phyloP scores from a whole-genome alignment of 306 rosid species.

The Pyrus communis region DNA sequence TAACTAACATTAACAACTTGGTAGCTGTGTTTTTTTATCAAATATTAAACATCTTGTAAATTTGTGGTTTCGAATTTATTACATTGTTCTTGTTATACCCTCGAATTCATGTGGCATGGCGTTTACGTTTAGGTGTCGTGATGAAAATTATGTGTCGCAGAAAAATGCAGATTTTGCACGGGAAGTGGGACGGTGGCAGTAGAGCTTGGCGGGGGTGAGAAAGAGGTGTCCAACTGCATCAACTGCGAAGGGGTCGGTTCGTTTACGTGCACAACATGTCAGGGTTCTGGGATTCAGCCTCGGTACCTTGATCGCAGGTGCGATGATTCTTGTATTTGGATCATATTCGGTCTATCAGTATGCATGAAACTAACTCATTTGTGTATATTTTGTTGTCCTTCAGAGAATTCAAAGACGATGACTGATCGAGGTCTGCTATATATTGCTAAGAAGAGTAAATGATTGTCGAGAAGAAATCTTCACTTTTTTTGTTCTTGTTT shows the following conservation, averaged over 20 bases:
- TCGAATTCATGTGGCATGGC: neutral
- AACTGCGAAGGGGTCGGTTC: slow-evolving; percentile 87
- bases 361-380: neutral
- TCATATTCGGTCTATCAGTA: neutral
- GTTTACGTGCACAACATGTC: slow-evolving; percentile 91
- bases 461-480: too few relatives aligned
- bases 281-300: slow-evolving; percentile 96
- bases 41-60: too few relatives aligned
- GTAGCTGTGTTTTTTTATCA: too few relatives aligned
- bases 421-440: slow-evolving; percentile 22
- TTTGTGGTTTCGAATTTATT: too few relatives aligned
- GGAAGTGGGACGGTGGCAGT: slow-evolving; percentile 69
- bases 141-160: slow-evolving; percentile 24
- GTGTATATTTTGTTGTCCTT: slow-evolving; percentile 16
- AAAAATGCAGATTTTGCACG: slow-evolving; percentile 83
- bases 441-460: too few relatives aligned
- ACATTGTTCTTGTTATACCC: too few relatives aligned
- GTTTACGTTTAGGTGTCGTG: neutral
- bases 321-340: neutral
- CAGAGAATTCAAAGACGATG: slow-evolving; percentile 95
- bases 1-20: too few relatives aligned
- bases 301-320: slow-evolving; percentile 97
- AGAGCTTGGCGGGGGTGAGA: slow-evolving; percentile 75
- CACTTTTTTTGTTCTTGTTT: too few relatives aligned
- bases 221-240: slow-evolving; percentile 79